Conservation (phyloP, 1,284 basidiomycete genomes). For the Puccinia novopanici region DNA sequence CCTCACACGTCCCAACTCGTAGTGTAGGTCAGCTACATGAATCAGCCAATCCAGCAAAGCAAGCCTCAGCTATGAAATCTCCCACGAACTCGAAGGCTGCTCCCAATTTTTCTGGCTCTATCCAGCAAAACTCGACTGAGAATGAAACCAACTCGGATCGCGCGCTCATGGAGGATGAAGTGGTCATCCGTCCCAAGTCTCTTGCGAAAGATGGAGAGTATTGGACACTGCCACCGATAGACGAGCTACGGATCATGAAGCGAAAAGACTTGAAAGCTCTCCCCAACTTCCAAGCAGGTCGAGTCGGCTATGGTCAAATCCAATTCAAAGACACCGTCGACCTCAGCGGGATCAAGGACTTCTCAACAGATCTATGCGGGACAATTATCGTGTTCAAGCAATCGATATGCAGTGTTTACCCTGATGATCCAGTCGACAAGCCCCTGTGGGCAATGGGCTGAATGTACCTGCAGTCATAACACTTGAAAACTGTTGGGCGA, state of each 20-base stretch:
- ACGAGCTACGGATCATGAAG: conserved; percentile 69
- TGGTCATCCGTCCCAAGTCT: conserved; percentile 40
- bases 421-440: conserved; percentile 77
- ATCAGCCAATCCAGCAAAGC: not conserved
- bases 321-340: conserved; percentile 89
- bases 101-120: not conserved
- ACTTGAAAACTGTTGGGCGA: conserved; percentile 80
- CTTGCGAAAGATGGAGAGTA: conserved; percentile 76
- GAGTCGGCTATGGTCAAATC: conserved; percentile 86
- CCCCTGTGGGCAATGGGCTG: conserved; percentile 79
- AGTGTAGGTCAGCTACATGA: conserved; percentile 2
- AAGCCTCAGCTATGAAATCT: conserved; percentile 10
- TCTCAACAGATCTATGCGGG: conserved; percentile 76
- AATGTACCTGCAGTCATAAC: conserved; percentile 83
- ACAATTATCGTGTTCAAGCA: conserved; percentile 84
- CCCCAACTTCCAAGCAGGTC: conserved; percentile 76
- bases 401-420: conserved; percentile 90
- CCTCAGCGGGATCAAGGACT: conserved; percentile 77
- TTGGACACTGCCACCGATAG: conserved; percentile 76
- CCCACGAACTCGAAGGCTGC: conserved; percentile 6
- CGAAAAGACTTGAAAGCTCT: conserved; percentile 73
- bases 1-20: conserved; percentile 4
- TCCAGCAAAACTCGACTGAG: not conserved
- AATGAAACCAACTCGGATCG: not conserved
- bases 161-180: conserved; percentile 35